phyloP scores from a whole-genome alignment of 768 basidiomycete genomes.

The Tricholoma flavovirens region DNA sequence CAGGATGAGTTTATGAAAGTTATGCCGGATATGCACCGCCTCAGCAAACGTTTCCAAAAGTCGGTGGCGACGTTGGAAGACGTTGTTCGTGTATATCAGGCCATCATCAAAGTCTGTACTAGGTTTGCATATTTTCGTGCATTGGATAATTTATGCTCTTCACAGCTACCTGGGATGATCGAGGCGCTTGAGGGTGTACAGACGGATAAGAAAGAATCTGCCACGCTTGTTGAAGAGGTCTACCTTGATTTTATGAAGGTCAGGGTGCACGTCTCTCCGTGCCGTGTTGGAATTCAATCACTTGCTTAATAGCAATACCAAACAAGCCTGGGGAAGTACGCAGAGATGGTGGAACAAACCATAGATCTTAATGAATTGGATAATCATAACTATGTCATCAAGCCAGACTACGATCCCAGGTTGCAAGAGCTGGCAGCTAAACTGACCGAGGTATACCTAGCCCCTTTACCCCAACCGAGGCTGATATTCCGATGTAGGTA shows the following conservation, averaged over 20 bases:
- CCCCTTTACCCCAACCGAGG: not conserved
- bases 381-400: slow-evolving; percentile 84
- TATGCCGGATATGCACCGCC: slow-evolving; percentile 91
- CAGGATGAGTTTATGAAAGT: slow-evolving; percentile 83
- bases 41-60: slow-evolving; percentile 89
- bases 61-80: slow-evolving; percentile 83
- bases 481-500: slow-evolving; percentile 28
- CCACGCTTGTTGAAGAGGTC: slow-evolving; percentile 54
- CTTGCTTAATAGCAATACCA: slow-evolving; percentile 50
- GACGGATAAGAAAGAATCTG: slow-evolving; percentile 39
- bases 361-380: slow-evolving; percentile 86
- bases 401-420: slow-evolving; percentile 80
- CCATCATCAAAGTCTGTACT: slow-evolving; percentile 65
- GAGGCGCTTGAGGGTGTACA: slow-evolving; percentile 50
- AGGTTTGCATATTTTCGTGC: not conserved
- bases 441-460: slow-evolving; percentile 46
- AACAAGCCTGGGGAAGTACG: slow-evolving; percentile 65
- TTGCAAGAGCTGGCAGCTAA: slow-evolving; percentile 64
- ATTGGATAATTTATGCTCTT: not conserved
- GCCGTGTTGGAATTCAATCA: not conserved
- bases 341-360: slow-evolving; percentile 94
- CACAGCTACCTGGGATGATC: slow-evolving; percentile 73
- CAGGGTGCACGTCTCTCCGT: slow-evolving; percentile 8
- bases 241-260: slow-evolving; percentile 65
- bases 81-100: slow-evolving; percentile 94